A percentile compares a stretch with the other conserved stretches of the same genome.
Evolutionary conservation across 2,329 filamentous ascomycete species (phyloP).

Genomic region (Macroventuria anomochaeta): DNA sequence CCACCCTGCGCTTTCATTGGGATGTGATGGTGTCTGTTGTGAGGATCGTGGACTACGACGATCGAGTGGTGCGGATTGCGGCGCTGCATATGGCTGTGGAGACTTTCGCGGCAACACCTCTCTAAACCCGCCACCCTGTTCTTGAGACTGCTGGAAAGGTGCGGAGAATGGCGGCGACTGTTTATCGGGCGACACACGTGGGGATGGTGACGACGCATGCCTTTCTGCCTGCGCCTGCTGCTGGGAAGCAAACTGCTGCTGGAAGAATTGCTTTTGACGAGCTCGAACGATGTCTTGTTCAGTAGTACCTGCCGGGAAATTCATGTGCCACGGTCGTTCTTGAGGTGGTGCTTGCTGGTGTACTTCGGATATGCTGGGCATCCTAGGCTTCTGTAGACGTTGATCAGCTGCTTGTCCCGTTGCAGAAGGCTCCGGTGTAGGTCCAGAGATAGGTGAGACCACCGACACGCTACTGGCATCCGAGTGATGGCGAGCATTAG

Average conservation of each 20-base stretch:
- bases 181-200: constrained; percentile 31
- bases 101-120: constrained; percentile 44
- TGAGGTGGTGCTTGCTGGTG: constrained; percentile 22
- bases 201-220: constrained; percentile 41
- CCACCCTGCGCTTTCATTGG: constrained; percentile 27
- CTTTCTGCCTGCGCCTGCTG: constrained; percentile 43
- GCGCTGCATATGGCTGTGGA: constrained; percentile 34
- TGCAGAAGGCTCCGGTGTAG: constrained; percentile 25
- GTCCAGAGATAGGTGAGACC: constrained; percentile 40
- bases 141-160: constrained; percentile 17
- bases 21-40: constrained; percentile 34
- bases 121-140: constrained; percentile 39
- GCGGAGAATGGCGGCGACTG: constrained; percentile 27
- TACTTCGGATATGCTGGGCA: constrained; percentile 47
- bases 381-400: constrained; percentile 36
- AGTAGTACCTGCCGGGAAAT: constrained; percentile 43
- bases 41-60: constrained; percentile 24
- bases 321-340: constrained; percentile 44
- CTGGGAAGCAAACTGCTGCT: constrained; percentile 42
- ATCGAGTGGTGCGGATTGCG: constrained; percentile 19
- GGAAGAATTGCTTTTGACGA: constrained; percentile 45
- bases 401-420: constrained; percentile 22
- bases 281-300: constrained; percentile 48
- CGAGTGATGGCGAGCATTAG: constrained; percentile 34
- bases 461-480: constrained; percentile 38